Conservation (phyloP, 2,329 filamentous ascomycete species). For the Fusarium veterinarium region DNA sequence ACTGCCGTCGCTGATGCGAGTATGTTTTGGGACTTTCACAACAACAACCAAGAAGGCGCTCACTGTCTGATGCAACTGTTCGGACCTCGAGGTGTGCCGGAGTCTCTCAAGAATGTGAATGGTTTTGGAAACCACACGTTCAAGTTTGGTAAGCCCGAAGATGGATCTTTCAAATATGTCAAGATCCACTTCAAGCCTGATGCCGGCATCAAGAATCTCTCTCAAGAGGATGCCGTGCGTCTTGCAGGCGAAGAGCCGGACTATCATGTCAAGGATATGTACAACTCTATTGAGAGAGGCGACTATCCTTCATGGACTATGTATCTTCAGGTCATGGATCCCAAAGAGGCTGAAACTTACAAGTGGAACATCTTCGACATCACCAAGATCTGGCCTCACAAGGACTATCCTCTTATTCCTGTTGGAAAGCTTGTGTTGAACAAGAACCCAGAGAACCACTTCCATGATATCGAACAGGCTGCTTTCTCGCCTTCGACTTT, state of each 20-base stretch:
- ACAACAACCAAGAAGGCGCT: constrained; percentile 7
- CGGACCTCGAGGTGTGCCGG: not conserved
- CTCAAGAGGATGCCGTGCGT: not conserved
- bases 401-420: not conserved
- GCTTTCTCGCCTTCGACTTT: constrained; percentile 63
- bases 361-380: constrained; percentile 15
- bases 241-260: not conserved
- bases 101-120: not conserved
- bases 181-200: constrained; percentile 13
- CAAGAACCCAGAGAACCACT: constrained; percentile 53
- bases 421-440: not conserved
- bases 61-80: constrained; percentile 1
- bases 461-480: constrained; percentile 62
- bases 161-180: constrained; percentile 13
- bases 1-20: constrained; percentile 1
- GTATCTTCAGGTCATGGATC: not conserved
- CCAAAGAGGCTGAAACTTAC: not conserved
- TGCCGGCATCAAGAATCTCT: not conserved
- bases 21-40: constrained; percentile 15
- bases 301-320: not conserved
- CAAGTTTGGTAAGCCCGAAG: constrained; percentile 7
- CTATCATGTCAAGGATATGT: constrained; percentile 6
- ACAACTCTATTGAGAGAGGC: not conserved
- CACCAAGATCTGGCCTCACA: constrained; percentile 6
- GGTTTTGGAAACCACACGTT: constrained; percentile 7